Evolutionary conservation across 768 basidiomycete genomes (phyloP).

Genomic region (Tubosaeta sp.): DNA sequence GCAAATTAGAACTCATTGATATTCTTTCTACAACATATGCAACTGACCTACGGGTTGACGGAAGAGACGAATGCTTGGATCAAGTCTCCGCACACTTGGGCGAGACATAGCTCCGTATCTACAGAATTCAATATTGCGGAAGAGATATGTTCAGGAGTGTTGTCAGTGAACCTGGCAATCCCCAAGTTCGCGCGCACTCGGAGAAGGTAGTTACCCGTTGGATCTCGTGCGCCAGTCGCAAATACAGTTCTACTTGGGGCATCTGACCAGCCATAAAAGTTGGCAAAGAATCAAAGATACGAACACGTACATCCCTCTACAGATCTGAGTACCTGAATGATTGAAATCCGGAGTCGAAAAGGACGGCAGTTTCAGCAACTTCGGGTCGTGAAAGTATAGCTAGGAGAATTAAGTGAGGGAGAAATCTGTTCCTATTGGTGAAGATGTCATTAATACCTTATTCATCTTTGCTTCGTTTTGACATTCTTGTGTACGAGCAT

Average conservation of each 20-base stretch:
- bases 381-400: no score
- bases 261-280: no score
- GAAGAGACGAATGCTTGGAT: slow-evolving; percentile 24
- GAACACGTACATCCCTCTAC: no score
- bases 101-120: slow-evolving; percentile 16
- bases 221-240: slow-evolving; percentile 18
- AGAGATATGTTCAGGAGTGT: fast-evolving
- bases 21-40: not conserved
- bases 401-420: no score
- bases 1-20: slow-evolving; percentile 29
- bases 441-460: no score
- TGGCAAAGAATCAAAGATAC: no score
- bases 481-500: no score
- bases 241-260: not conserved
- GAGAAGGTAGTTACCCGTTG: slow-evolving; percentile 31
- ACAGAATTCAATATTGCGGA: not conserved
- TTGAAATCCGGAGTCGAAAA: no score
- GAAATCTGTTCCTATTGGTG: no score
- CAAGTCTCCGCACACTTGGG: slow-evolving; percentile 16
- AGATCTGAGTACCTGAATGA: no score
- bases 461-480: no score
- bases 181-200: slow-evolving; percentile 28
- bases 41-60: slow-evolving; percentile 8
- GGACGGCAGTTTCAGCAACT: no score
- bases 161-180: not conserved